Conservation (phyloP, 2,329 filamentous ascomycete genomes). For the Teratosphaeria destructans region DNA sequence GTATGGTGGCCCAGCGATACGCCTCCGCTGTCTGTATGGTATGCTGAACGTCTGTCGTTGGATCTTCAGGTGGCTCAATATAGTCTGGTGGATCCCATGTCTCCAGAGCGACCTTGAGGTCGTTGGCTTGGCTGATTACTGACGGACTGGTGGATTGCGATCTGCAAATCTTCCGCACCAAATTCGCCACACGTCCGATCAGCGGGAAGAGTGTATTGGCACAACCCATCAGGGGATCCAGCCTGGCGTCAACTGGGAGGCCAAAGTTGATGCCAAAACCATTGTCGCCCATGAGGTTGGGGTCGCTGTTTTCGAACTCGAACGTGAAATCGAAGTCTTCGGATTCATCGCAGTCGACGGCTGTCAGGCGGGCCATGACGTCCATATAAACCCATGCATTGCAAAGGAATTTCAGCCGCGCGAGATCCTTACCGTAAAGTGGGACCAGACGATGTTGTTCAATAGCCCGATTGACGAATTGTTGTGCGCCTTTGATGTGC, state of each 20-base stretch:
- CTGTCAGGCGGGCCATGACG: constrained; percentile 58
- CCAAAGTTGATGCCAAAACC: constrained; percentile 29
- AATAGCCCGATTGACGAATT: constrained; percentile 51
- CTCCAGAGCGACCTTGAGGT: constrained; percentile 50
- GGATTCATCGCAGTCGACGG: constrained; percentile 47
- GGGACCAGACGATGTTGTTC: constrained; percentile 34
- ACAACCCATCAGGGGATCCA: constrained; percentile 64
- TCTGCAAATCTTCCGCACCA: constrained; percentile 52
- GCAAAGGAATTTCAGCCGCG: constrained; percentile 54
- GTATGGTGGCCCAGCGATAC: constrained; percentile 55
- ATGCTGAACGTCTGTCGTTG: constrained; percentile 51
- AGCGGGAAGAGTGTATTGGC: constrained; percentile 58
- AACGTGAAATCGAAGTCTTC: constrained; percentile 43
- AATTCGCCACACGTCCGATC: constrained; percentile 54
- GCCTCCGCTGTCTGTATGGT: constrained; percentile 57
- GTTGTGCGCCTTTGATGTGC: constrained; percentile 57
- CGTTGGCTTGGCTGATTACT: constrained; percentile 52
- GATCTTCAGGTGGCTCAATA: constrained; percentile 54
- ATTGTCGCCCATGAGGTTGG: constrained; percentile 18
- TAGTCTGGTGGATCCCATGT: constrained; percentile 48
- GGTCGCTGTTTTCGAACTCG: constrained; percentile 18
- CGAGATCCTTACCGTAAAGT: constrained; percentile 37
- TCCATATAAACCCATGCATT: constrained; percentile 67
- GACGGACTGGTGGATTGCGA: constrained; percentile 47
- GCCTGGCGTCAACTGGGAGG: constrained; percentile 37